Conservation (phyloP, 331 rosid genomes). For the Stylosanthes scabra region DNA sequence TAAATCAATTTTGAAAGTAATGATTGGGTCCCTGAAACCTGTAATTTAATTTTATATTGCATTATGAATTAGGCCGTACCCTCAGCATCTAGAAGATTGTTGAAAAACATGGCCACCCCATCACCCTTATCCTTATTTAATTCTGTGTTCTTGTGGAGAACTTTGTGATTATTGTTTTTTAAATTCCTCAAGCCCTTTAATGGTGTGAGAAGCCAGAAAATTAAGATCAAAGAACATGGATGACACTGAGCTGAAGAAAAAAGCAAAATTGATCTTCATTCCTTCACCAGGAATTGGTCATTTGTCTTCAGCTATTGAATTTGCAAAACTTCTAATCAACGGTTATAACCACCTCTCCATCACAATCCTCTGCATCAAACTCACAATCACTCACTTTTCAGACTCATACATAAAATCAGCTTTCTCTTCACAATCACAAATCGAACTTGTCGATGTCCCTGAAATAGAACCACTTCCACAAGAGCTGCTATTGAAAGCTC, state of each 20-base stretch:
- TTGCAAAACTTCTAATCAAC: conserved; percentile 51
- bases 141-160: no score
- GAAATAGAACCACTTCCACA: conserved; percentile 33
- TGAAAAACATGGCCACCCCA: no score
- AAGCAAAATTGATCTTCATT: conserved; percentile 51
- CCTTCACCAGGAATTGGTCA: conserved; percentile 59
- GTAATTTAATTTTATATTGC: no score
- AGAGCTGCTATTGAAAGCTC: conserved; percentile 22
- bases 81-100: no score
- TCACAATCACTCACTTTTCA: conserved; percentile 17
- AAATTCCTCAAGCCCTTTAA: no score
- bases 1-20: no score
- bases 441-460: conserved; percentile 45
- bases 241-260: conserved; percentile 28
- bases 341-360: conserved; percentile 38
- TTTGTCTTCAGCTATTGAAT: conserved; percentile 49
- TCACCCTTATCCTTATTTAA: no score
- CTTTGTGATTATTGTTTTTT: no score
- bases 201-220: no score
- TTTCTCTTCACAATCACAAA: conserved; percentile 36
- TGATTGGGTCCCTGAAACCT: no score
- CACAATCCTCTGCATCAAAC: conserved; percentile 50
- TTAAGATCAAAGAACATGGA: neutral
- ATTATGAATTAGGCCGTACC: no score
- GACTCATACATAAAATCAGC: conserved; percentile 43